These are phyloP conservation scores for Trypanosoma platydactyli DNA, from an alignment of 208 protist species.

Conservation along the genomic window DNA sequence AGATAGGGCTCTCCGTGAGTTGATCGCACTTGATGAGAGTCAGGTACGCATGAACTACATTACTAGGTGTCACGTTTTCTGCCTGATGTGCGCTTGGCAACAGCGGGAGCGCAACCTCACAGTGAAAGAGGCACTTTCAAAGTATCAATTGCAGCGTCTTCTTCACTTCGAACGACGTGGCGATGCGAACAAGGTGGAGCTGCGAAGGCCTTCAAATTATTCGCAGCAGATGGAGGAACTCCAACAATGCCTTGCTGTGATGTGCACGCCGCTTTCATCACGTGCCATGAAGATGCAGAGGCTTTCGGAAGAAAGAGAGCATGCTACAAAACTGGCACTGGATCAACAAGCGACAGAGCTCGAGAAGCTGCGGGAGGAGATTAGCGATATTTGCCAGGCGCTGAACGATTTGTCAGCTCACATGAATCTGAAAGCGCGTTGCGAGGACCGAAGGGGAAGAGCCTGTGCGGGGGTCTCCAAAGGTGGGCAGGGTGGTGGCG, in stretches of 20 bases:
- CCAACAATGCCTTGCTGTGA: background rate
- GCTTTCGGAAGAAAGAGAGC: constrained; percentile 3
- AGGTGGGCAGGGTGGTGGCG: background rate
- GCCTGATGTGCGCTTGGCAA: background rate
- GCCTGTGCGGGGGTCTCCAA: background rate
- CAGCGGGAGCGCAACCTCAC: background rate
- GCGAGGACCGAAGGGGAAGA: constrained; percentile 1
- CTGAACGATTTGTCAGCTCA: constrained; percentile 8
- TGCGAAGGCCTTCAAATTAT: too few relatives aligned
- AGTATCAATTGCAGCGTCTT: constrained; percentile 14
- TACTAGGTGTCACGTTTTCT: background rate
- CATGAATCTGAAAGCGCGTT: constrained; percentile 2
- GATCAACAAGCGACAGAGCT: constrained; percentile 1
- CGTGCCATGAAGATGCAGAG: background rate
- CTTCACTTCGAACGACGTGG: constrained; percentile 3
- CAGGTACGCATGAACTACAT: constrained; percentile 8
- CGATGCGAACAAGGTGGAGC: background rate
- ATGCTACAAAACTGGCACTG: constrained; percentile 1
- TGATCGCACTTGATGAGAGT: constrained; percentile 19
- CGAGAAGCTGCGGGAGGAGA: background rate
- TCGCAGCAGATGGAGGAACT: constrained; percentile 4
- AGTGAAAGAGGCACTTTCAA: constrained; percentile 2
- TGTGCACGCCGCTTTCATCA: background rate
- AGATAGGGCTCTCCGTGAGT: constrained; percentile 8
- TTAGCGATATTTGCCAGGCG: background rate